Base-by-base conservation (phyloP, 805 yeast genomes). In the Starmerella khaoyaiensis region DNA sequence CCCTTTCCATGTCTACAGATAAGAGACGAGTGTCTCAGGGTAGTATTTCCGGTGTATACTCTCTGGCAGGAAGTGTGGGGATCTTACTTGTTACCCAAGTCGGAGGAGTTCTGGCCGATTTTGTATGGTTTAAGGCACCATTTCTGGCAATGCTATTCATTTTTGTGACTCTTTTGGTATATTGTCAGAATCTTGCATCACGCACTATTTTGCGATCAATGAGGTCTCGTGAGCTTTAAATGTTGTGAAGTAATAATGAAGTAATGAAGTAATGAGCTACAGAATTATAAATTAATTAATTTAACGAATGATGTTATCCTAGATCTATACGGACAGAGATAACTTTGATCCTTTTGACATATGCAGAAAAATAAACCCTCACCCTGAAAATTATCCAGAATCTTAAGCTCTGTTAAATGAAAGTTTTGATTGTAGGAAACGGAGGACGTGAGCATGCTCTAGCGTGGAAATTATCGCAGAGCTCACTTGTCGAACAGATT, bases 361-460 rank as follows among this genome's bases (percentile, higher is more conserved):
- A n/a, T n/a, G n/a, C n/a, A n/a, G n/a, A n/a, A n/a, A n/a, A n/a
- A n/a, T n/a, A n/a, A n/a, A n/a, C n/a, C n/a, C n/a, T n/a, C n/a
- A n/a, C n/a, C n/a, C n/a, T n/a, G n/a, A n/a, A n/a, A n/a, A n/a
- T n/a, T n/a, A n/a, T n/a, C n/a, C n/a, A n/a, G n/a, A n/a, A n/a
- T n/a, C n/a, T n/a, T n/a, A n/a, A n/a, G n/a, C n/a, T n/a, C n/a
- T n/a, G n/a, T n/a, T n/a, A n/a, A 17, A 58, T 70, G 56, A 82
- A 79, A 58, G 61, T 90, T 49, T 74, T 90, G 44, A 76, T 90
- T 47, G 71, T 90, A 50, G 99, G 99, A 54, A 83, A 80, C 63
- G 99, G 99, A 58, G 99, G 98, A 50, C 84, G 99, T 67, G 99
- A 90, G 62, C 96, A 90, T 59, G 97, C 97, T 37, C 69, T 90